Base-by-base conservation (phyloP, 306 rosid species). In the Astragalus glycyphyllos region DNA sequence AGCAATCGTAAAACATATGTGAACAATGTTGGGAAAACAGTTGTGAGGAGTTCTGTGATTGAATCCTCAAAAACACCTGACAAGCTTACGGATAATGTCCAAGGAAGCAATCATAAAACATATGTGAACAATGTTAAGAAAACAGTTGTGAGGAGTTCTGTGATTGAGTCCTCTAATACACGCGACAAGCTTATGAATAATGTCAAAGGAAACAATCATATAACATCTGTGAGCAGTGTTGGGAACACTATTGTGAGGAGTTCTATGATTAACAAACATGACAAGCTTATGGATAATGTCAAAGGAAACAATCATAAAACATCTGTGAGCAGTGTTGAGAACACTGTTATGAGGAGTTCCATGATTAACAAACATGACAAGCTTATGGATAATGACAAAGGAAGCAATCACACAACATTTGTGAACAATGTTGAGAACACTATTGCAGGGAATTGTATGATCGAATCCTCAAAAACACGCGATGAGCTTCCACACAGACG, bases 21-120 rank as follows among this genome's bases (percentile, higher is more conserved):
- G 7, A 7, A 13, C 56, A 58, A 58, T 8, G 49, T 34, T 11
- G 75, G 29, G 53, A 51, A 8, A 66, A 20, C 58, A 40, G 5
- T 7, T 55, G 23, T 10, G 31, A 60, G 42, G 47, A 32, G 14
- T 76, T 48, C 47, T 6, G 29, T 44, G 71, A 29, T 11, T 58
- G 73, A 35, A 41, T 51, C 81, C 48, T 58, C 75, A 49, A 46
- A 77, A 57, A 17, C 34, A 53, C 10, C 7, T 20, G 26, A 58
- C 13, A 65, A 44, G 23, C 35, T 38, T 66, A 35, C 1, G 38
- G 38, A 35, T 35, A 3, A 32, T 32, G 37, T 32, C 37, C 1
- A 32, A 32, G 37, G 37, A 32, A 32, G 4, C 4, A 32, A 32
- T 32, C 5, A 32, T 32, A 32, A 32, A 32, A 3, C 37, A 32